Evolutionary conservation across 306 rosid genomes (phyloP).

Genomic region (Cucurbita maxima): DNA sequence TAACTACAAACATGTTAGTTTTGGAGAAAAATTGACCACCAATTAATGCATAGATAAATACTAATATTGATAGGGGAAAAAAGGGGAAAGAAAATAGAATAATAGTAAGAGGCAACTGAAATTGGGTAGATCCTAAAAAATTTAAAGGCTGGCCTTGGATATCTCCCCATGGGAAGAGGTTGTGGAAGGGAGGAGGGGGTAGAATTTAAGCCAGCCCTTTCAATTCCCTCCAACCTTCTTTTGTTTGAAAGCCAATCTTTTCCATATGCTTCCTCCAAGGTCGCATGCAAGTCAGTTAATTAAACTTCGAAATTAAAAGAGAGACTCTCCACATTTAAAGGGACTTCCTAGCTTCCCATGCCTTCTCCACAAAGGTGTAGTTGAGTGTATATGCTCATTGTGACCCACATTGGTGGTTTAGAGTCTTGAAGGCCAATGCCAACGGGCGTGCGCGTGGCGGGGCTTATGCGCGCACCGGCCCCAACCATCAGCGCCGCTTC

Average conservation of each 20-base stretch:
- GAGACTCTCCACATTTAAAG: background rate
- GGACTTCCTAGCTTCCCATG: background rate
- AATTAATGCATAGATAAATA: too few species aligned
- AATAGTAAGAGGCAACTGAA: background rate
- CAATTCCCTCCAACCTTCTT: constrained; percentile 4
- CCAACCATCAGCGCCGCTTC: constrained; percentile 16
- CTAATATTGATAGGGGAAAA: too few species aligned
- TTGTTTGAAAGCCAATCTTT: constrained; percentile 3
- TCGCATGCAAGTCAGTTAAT: background rate
- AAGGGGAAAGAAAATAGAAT: too few species aligned
- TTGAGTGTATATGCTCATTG: background rate
- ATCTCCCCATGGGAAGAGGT: constrained; percentile 20
- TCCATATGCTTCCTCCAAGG: background rate
- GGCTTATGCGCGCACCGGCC: constrained; percentile 78
- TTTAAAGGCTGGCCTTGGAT: constrained; percentile 44
- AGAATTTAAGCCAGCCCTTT: constrained; percentile 3
- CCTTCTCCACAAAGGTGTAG: background rate
- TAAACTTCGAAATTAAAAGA: background rate
- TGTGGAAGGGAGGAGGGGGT: constrained; percentile 13
- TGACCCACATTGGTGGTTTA: background rate
- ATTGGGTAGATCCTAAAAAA: constrained; percentile 6
- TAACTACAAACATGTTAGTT: too few species aligned
- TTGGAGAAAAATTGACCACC: too few species aligned
- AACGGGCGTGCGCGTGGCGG: constrained; percentile 74
- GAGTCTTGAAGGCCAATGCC: constrained; percentile 3